Evolutionary conservation across 768 basidiomycete species (phyloP).

Genomic region (Scleroderma citrinum): DNA sequence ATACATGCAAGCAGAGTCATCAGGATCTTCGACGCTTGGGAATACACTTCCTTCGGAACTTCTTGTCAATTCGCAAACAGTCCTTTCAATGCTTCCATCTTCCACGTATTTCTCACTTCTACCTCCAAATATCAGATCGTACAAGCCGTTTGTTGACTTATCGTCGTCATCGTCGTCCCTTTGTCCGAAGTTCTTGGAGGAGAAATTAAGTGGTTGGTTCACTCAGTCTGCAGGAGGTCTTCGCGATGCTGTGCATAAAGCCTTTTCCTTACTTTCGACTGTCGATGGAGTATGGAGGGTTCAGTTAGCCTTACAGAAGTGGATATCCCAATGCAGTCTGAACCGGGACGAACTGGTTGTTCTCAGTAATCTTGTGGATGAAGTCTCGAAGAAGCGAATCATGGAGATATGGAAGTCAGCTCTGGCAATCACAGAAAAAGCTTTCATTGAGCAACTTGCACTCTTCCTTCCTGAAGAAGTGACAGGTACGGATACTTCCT

Average conservation of each 20-base stretch:
- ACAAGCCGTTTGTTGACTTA: conserved; percentile 82
- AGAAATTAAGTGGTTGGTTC: conserved; percentile 62
- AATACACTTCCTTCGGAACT: conserved; percentile 43
- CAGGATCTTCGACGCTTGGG: conserved; percentile 14
- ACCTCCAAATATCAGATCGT: conserved; percentile 62
- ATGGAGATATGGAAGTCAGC: conserved; percentile 52
- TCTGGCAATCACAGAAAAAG: conserved; percentile 38
- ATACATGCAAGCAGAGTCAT: conserved; percentile 52
- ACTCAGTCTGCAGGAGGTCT: conserved; percentile 42
- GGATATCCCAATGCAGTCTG: conserved; percentile 41
- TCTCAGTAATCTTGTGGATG: conserved; percentile 46
- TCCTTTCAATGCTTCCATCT: conserved; percentile 72
- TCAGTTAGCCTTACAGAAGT: conserved; percentile 45
- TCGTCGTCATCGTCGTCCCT: conserved; percentile 51
- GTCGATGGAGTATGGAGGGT: conserved; percentile 70
- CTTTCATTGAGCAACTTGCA: conserved; percentile 40
- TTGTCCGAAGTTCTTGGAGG: conserved; percentile 35
- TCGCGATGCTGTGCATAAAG: conserved; percentile 40
- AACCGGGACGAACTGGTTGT: conserved; percentile 39
- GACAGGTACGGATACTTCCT: conserved; percentile 12
- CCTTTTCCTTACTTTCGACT: conserved; percentile 54
- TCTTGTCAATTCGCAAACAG: conserved; percentile 56
- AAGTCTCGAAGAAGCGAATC: conserved; percentile 48
- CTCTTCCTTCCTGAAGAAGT: conserved; percentile 12
- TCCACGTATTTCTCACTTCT: conserved; percentile 78